Conservation (phyloP, 1,284 basidiomycete genomes). For the Pseudozyma tsukubaensis region DNA sequence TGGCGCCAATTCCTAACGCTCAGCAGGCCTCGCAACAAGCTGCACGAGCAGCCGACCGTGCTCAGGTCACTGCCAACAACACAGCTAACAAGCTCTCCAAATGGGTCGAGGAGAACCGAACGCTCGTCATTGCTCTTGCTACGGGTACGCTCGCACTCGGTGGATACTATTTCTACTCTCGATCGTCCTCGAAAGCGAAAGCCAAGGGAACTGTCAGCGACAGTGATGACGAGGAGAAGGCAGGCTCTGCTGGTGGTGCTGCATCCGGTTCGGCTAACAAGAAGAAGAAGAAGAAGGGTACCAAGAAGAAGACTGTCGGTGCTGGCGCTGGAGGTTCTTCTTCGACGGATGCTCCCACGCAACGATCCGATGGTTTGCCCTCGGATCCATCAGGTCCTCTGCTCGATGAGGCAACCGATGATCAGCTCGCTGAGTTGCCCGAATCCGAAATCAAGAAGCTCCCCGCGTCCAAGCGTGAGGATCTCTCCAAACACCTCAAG, state of each 20-base stretch:
- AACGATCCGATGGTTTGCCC: constrained; percentile 38
- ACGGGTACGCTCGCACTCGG: constrained; percentile 61
- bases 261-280: constrained; percentile 29
- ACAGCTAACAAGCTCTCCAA: constrained; percentile 57
- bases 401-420: constrained; percentile 64
- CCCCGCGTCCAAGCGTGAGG: constrained; percentile 72
- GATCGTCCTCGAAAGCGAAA: constrained; percentile 39
- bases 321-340: constrained; percentile 14
- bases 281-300: constrained; percentile 63
- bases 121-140: constrained; percentile 59
- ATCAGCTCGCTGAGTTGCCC: constrained; percentile 57
- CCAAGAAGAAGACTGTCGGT: constrained; percentile 52
- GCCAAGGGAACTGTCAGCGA: constrained; percentile 32
- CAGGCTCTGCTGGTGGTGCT: constrained; percentile 31
- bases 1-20: constrained; percentile 49
- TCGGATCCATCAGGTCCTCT: constrained; percentile 56
- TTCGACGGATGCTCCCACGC: constrained; percentile 21
- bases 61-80: constrained; percentile 50
- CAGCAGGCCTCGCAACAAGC: constrained; percentile 53
- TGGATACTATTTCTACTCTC: constrained; percentile 59
- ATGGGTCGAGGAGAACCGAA: constrained; percentile 65
- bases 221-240: constrained; percentile 50
- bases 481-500: constrained; percentile 84
- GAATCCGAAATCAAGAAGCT: constrained; percentile 60
- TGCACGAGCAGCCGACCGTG: constrained; percentile 45